Base-by-base conservation (phyloP, 352 stramenopile genomes). In the Phytopythium vexans region DNA sequence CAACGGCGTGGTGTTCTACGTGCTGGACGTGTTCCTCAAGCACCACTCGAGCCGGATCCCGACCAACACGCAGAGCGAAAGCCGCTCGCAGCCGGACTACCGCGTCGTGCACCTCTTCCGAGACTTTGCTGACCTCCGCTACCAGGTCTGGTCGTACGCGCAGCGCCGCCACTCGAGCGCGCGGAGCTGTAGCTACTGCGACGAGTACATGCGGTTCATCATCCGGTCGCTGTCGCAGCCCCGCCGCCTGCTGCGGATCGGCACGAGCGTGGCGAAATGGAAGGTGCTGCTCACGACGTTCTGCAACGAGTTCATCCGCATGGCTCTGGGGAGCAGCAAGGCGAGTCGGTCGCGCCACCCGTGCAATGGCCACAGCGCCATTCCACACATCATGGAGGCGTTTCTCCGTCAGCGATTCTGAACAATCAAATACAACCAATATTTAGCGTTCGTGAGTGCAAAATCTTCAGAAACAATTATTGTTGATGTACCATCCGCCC, bases 1-100 rank as follows among this genome's bases (percentile, higher is more conserved):
- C 34, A 54, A 64, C 8, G 68, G 72, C 14, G 72, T 86, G 37
- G 57, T 63, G 1, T 83, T 70, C 55, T 85, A 85, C 52, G 54
- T 74, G 8, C 41, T 86, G 8, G 69, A 89, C 36, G 66, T 89
- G n/a, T 89, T 69, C 63, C 57, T 88, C 4, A 54, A 88, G 58
- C 70, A 74, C 50, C 60, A 58, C 36, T 70, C 75, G 53, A 82
- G 60, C n/a, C 76, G 76, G 40, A 84, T 89, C 48, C 78, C 73
- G 41, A 81, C 70, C 14, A 76, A 77, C 60, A 74, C 78, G 65
- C 64, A 45, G 35, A 27, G 49, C 42, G 57, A 79, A 42, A 72
- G 39, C 27, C 59, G 41, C 10, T 52, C 56, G 15, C 59, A 58
- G 41, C 72, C 72, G 2, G 72, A 83, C 54, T 80, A 77, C 49